Percentiles rank a stretch among this genome's conserved stretches.
Evolutionary conservation across 75 land plant genomes (phyloP).

Genomic region (Cupressus sempervirens): DNA sequence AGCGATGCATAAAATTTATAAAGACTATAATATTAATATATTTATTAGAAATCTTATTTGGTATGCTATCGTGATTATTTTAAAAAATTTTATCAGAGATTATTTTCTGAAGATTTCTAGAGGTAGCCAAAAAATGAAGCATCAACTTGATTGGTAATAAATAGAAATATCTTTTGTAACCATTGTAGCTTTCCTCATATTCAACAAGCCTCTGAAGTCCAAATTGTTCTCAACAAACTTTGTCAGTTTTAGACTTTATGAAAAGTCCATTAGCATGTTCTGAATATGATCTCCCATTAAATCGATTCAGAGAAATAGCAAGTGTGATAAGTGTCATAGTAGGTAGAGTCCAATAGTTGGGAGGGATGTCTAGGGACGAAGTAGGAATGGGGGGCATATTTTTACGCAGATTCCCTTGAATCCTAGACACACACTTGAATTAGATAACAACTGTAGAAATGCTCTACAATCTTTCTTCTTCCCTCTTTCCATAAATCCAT

Average conservation of each 20-base stretch:
- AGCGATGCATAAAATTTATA: no score
- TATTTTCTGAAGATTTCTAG: no score
- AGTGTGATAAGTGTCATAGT: constrained; percentile 29
- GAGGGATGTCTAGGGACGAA: constrained; percentile 15
- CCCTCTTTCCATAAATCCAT: constrained; percentile 25
- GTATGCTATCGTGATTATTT: no score
- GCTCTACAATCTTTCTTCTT: constrained; percentile 21
- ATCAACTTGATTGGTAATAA: no score
- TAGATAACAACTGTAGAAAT: constrained; percentile 24
- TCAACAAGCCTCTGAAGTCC: constrained; percentile 16
- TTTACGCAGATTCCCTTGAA: constrained; percentile 24
- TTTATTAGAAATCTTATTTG: no score
- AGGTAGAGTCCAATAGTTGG: constrained; percentile 41
- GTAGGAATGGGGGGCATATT: constrained; percentile 19
- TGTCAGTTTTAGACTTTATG: constrained; percentile 28
- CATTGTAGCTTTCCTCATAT: constrained; percentile 25
- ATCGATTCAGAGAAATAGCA: constrained; percentile 24
- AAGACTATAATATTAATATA: no score
- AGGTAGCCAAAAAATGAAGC: no score
- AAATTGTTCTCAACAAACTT: constrained; percentile 27
- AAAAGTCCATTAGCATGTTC: constrained; percentile 14
- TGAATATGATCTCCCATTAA: constrained; percentile 1
- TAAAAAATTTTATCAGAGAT: no score
- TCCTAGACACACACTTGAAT: constrained; percentile 9
- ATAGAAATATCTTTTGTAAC: no score